phyloP scores from a whole-genome alignment of 768 basidiomycete genomes.

The Hygrocybe coccinea region DNA sequence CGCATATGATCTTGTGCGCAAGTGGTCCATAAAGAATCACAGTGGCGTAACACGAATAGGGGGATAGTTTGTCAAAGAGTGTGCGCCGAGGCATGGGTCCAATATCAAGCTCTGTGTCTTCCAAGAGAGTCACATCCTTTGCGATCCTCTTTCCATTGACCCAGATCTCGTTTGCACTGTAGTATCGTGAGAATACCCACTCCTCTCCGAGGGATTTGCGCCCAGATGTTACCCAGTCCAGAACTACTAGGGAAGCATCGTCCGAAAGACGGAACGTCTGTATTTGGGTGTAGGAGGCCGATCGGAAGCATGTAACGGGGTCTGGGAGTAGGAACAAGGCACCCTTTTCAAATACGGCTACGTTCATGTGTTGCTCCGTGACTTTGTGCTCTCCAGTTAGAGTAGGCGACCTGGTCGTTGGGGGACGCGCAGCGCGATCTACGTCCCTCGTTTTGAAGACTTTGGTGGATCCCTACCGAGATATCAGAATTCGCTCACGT shows the following conservation, averaged over 20 bases:
- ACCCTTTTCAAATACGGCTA: constrained; percentile 46
- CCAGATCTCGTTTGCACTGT: constrained; percentile 80
- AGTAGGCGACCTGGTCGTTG: constrained; percentile 4
- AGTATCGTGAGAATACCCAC: constrained; percentile 84
- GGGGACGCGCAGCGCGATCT: constrained; percentile 44
- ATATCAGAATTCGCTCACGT: background rate
- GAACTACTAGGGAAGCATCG: constrained; percentile 38
- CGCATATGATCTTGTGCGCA: constrained; percentile 42
- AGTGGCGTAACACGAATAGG: constrained; percentile 89
- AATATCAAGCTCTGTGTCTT: constrained; percentile 34
- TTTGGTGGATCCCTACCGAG: constrained; percentile 79
- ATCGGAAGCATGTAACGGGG: constrained; percentile 87
- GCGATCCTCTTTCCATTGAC: constrained; percentile 60
- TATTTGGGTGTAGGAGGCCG: constrained; percentile 75
- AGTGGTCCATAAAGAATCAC: constrained; percentile 73
- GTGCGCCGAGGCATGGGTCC: constrained; percentile 37
- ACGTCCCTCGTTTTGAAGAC: constrained; percentile 79
- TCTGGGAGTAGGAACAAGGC: constrained; percentile 82
- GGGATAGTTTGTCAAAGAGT: constrained; percentile 58
- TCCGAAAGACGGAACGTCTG: constrained; percentile 55
- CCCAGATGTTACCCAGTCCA: constrained; percentile 93
- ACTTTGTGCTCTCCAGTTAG: constrained; percentile 11
- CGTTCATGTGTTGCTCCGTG: constrained; percentile 64
- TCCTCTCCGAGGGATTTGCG: constrained; percentile 78
- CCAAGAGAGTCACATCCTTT: constrained; percentile 74